Base-by-base conservation (phyloP, 257 asterid genomes). In the Fraxinus americana region DNA sequence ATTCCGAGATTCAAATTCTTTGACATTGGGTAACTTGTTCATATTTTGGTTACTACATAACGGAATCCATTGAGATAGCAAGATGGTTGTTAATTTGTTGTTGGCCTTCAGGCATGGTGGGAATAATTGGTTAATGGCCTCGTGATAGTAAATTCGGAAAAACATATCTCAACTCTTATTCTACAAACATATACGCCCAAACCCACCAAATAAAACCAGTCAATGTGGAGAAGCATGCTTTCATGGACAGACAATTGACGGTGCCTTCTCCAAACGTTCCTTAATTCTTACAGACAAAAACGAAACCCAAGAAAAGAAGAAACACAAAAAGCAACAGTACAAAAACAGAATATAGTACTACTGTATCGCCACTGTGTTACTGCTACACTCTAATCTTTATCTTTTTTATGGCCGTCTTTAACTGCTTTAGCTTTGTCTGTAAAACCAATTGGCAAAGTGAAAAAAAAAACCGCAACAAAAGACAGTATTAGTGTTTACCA, bases 271-370 rank as follows among this genome's bases (percentile, higher is more conserved):
- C 66, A 77, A 80, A 75, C 82, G 80, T 83, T 80, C 83, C 79
- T 39, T 70, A 83, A 73, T 75, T 85, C 79, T 63, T 21, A 59
- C 68, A 72, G 86, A 82, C 86, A 82, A 77, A 59, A 29, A 82
- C 86, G 77, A 59, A 80, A 25, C 78, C 85, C 85, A 82, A 82
- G 81, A 84, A 85, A 82, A 67, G 79, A 67, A 72, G 77, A 71
- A 75, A 59, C 77, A 72, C 61, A 54, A 72, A 81, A 84, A 84
- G 85, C 79, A 78, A 79, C 68, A 72, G 45, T 5, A 80, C 75
- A 75, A 27, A 27, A 63, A 63, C 16, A 25, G 69, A 63, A 23
- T 61, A 61, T 63, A 27, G 69, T 63, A 63, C 69, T 9, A 63
- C 17, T 63, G 35, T 4, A 23, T n/a, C 5, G 65, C 65, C 5